Base-by-base conservation (phyloP, 345 rosid genomes). In the Lenwebbia sp. region DNA sequence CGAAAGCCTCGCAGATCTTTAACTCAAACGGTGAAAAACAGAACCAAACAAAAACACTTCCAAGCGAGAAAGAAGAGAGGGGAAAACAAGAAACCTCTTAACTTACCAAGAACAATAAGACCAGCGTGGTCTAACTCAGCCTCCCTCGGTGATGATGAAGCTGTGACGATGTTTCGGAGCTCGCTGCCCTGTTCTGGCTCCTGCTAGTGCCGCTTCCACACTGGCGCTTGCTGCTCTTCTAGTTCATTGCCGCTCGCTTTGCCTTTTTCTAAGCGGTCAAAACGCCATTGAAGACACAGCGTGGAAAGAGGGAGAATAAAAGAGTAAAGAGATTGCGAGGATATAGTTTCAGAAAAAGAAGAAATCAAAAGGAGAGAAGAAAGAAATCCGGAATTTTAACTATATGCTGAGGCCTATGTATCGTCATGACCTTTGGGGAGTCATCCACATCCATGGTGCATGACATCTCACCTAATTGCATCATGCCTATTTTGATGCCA, bases 261-360 rank as follows among this genome's bases (percentile, higher is more conserved):
- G 81, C 90, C 86, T 84, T 90, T 88, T 62, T 60, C 88, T 56
- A 54, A 55, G 91, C 92, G 87, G 91, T 91, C 92, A 89, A 88
- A 85, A 85, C n/a, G 82, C 49, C 82, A 47, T 47, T 82, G 25
- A 82, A 47, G 51, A 25, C 54, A 10, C 30, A 54, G 54, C 19
- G 19, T 44, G 83, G 13, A 82, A 47, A 47, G 83, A 9, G 8
- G 0, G 23, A 47, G 83, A 47, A n/a, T 26, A 82, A 82, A 47
- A 25, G 37, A 9, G 14, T 44, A 47, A 82, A 70, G 44, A 70
- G 37, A 70, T 9, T 21, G 44, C 13, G 47, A 33, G 41, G 78
- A 33, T 19, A 33, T 17, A 33, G 44, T 33, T 17, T 33, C 78
- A 37, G 10, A 17, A 52, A 70, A 19, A 9, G 5, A 19, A 33